Conservation (phyloP, 1,139 yeast genomes). For the Torulaspora globosa region DNA sequence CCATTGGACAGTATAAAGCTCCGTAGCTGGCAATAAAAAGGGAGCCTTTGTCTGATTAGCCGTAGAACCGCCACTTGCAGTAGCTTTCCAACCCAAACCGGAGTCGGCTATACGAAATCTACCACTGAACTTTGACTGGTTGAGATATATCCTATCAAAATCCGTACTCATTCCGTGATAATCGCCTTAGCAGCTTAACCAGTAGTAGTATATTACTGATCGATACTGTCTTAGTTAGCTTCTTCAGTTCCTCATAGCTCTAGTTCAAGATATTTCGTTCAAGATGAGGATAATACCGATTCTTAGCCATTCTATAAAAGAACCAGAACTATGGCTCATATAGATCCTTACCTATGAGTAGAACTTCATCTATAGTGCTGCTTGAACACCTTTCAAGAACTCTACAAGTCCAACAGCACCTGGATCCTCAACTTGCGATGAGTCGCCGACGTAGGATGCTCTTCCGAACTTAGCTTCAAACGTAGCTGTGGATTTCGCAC, state of each 20-base stretch:
- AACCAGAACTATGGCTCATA: neutral
- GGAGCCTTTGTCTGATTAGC: slow-evolving; percentile 53
- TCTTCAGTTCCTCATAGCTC: neutral
- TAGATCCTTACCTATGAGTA: neutral
- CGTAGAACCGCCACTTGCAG: slow-evolving; percentile 53
- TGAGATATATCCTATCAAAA: slow-evolving; percentile 82
- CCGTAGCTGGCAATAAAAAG: slow-evolving; percentile 79
- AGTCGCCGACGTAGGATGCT: slow-evolving; percentile 75
- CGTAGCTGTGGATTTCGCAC: slow-evolving; percentile 70
- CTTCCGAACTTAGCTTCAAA: slow-evolving; percentile 87
- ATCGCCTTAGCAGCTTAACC: neutral
- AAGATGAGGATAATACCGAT: neutral
- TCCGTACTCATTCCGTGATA: slow-evolving; percentile 40
- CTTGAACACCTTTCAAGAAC: slow-evolving; percentile 50
- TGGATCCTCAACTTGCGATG: slow-evolving; percentile 79
- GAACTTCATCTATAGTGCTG: slow-evolving; percentile 4
- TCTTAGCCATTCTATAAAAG: neutral
- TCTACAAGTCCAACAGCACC: slow-evolving; percentile 85
- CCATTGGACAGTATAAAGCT: slow-evolving; percentile 79
- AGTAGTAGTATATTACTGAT: neutral
- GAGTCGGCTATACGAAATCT: slow-evolving; percentile 91
- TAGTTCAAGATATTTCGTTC: neutral
- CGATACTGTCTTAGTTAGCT: neutral
- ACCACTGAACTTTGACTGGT: slow-evolving; percentile 80
- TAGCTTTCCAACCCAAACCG: slow-evolving; percentile 95